Evolutionary conservation across 1,284 basidiomycete species (phyloP), one percentile per base, ranked within the genome.

Genomic region (Moesziomyces sp.): DNA sequence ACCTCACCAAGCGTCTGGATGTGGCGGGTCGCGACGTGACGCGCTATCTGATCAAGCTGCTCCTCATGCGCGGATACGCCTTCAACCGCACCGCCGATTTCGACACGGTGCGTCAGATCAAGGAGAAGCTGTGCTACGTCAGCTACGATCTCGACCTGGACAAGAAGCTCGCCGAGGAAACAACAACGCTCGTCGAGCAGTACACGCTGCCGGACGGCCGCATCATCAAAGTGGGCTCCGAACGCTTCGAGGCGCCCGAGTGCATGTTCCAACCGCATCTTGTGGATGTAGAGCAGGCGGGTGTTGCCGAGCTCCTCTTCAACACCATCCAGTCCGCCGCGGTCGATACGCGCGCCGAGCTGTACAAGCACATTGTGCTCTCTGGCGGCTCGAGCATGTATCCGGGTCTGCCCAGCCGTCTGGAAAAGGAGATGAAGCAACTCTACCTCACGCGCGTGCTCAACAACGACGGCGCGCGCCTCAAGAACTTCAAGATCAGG

Each of bases 351-450:
- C 92, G 96, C 58, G 53, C 91, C 1, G 96, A 99, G 79, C 88
- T 99, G 19, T 99, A 98, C 89, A 97, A 97, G 85, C 95, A 99
- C 85, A 92, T 99, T 82, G 96, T 99, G 16, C 90, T 99, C 19
- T 96, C 93, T 14, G 97, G 97, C 52, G 97, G 97, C 21, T 76
- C 71, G 30, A 95, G 93, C 21, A 99, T 99, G 96, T 99, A 99
- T 85, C 96, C 97, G 23, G 97, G 97, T 28, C 89, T 99, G 71
- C 97, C 96, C 6, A 94, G 92, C 84, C 90, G 96, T 46, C 87
- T 99, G 48, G 97, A 99, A 86, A 99, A 99, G 87, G 97, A 99
- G 87, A 94, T 99, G 93, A 99, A 99, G 86, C 96, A 99, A 86
- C 88, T 99, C 44, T 96, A 98, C 86, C 89, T 99, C 65, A 93